Percentiles rank a stretch among this genome's conserved stretches.
phyloP scores from a whole-genome alignment of 1,139 yeast species.

The Pichia sp. region DNA sequence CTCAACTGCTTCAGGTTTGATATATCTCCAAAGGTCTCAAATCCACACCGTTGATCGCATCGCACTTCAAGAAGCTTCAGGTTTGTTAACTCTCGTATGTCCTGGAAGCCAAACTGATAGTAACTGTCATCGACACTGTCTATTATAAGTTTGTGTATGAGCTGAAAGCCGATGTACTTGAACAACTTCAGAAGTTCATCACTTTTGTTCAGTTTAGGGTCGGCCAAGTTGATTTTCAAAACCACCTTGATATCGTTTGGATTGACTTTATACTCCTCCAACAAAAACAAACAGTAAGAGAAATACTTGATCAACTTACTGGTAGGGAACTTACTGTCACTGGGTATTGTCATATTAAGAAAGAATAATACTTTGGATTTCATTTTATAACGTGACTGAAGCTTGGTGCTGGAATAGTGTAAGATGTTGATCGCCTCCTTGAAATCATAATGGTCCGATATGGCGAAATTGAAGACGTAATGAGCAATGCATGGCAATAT shows the following conservation, averaged over 20 bases:
- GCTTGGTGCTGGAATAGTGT: not conserved
- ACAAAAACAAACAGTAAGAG: not conserved
- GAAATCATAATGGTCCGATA: conserved; percentile 4
- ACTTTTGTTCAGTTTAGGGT: not conserved
- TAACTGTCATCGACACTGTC: conserved; percentile 1
- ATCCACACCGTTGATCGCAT: conserved; percentile 1
- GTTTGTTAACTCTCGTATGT: not conserved
- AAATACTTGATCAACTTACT: conserved; percentile 1
- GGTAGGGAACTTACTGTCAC: not conserved
- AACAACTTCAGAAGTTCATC: not conserved
- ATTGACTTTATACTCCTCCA: not conserved
- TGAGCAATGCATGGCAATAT: not conserved
- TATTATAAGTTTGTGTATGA: conserved; percentile 1
- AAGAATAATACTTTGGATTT: not conserved
- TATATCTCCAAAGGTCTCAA: conserved; percentile 1
- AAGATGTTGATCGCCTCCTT: conserved; percentile 3
- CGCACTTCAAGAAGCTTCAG: conserved; percentile 3
- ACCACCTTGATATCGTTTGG: not conserved
- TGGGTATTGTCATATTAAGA: not conserved
- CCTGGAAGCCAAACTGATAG: not conserved
- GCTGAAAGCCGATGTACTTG: not conserved
- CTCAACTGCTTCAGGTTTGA: not conserved
- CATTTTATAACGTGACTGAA: not conserved
- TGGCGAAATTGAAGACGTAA: not conserved
- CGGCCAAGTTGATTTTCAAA: not conserved